Conservation (phyloP, 2,329 filamentous ascomycete species). For the Trichoderma arundinaceum region DNA sequence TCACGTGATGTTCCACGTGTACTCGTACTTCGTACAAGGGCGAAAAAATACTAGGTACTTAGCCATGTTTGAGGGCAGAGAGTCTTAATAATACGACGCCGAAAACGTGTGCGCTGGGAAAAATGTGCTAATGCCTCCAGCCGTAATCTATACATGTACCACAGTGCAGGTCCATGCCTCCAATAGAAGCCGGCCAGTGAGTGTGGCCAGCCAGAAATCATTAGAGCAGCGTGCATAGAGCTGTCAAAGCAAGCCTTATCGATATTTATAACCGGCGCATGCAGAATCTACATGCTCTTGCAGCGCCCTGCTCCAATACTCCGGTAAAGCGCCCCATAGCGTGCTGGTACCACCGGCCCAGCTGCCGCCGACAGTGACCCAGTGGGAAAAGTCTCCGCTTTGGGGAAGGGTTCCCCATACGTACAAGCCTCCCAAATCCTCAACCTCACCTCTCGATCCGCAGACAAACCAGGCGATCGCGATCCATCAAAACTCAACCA, state of each 20-base stretch:
- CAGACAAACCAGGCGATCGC: constrained; percentile 56
- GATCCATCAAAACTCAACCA: constrained; percentile 59
- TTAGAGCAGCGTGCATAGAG: constrained; percentile 11
- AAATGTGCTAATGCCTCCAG: constrained; percentile 22
- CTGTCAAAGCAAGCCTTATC: constrained; percentile 23
- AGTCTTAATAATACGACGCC: constrained; percentile 1
- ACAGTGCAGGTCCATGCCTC: constrained; percentile 13
- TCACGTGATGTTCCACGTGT: constrained; percentile 4
- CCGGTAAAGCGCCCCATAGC: constrained; percentile 30
- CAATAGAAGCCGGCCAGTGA: not conserved
- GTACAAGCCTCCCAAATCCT: constrained; percentile 51
- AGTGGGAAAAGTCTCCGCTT: constrained; percentile 48
- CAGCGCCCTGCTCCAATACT: constrained; percentile 21
- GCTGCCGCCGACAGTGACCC: constrained; percentile 36
- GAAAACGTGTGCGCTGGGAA: not conserved
- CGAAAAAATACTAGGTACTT: not conserved
- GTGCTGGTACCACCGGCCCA: constrained; percentile 32
- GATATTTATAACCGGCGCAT: constrained; percentile 22
- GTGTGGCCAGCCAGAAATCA: constrained; percentile 7
- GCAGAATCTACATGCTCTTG: constrained; percentile 15
- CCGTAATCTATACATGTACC: constrained; percentile 18
- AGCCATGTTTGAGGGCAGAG: not conserved
- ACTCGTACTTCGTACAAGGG: not conserved
- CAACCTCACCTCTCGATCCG: constrained; percentile 62
- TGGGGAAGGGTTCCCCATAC: constrained; percentile 45